Percentiles rank a stretch among this genome's conserved stretches.
These are phyloP conservation scores for Aurinia saxatilis DNA, from an alignment of 345 rosid species.

Conservation along the genomic window DNA sequence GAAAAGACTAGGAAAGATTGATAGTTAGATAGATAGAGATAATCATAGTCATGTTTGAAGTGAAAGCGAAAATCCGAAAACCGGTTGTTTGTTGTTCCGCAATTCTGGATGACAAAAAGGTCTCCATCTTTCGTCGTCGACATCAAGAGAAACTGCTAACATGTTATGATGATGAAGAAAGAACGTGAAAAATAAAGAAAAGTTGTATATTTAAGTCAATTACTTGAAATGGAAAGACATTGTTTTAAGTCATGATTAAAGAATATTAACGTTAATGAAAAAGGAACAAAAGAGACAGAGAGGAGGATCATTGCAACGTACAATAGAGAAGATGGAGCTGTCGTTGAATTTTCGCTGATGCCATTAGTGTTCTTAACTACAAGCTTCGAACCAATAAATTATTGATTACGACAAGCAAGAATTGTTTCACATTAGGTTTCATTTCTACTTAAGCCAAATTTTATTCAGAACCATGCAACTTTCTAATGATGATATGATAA, in stretches of 20 bases:
- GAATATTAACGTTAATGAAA: constrained; percentile 21
- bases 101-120: constrained; percentile 9
- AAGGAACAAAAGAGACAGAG: constrained; percentile 16
- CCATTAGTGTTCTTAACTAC: constrained; percentile 16
- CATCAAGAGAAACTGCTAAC: constrained; percentile 19
- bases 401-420: constrained; percentile 1
- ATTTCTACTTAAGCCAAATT: background rate
- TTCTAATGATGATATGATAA: background rate
- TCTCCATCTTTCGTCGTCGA: constrained; percentile 18
- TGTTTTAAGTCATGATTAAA: constrained; percentile 25
- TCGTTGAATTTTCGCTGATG: constrained; percentile 23
- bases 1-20: background rate
- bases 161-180: constrained; percentile 22
- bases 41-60: constrained; percentile 12
- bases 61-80: constrained; percentile 9
- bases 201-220: background rate
- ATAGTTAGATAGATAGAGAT: constrained; percentile 3
- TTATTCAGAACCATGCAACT: background rate
- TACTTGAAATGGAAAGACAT: constrained; percentile 29
- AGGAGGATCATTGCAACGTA: constrained; percentile 17
- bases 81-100: constrained; percentile 5
- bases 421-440: background rate
- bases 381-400: constrained; percentile 13
- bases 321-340: constrained; percentile 23
- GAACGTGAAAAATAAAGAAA: constrained; percentile 7